phyloP scores from a whole-genome alignment of 352 stramenopile genomes.

The Phytophthora sansomeana region DNA sequence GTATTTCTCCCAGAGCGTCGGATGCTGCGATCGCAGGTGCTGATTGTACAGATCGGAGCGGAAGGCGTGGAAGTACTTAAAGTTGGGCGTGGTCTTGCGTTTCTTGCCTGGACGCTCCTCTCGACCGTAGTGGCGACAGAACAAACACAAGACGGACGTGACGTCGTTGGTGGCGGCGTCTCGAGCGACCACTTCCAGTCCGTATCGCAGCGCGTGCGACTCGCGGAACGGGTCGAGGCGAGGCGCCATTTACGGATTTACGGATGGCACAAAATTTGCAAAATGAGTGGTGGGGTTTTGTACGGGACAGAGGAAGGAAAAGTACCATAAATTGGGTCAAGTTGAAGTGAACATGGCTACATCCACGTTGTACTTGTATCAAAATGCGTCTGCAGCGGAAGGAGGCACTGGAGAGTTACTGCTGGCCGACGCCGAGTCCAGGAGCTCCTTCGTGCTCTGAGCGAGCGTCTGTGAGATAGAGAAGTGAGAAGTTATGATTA shows the following conservation, averaged over 20 bases:
- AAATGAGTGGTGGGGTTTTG: too few species aligned
- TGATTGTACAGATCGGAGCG: conserved; percentile 64
- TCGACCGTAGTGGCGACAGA: conserved; percentile 63
- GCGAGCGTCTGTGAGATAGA: conserved; percentile 32
- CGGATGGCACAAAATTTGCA: too few species aligned
- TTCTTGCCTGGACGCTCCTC: conserved; percentile 50
- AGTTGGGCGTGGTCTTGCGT: conserved; percentile 52
- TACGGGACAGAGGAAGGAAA: background rate
- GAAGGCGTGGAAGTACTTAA: conserved; percentile 66
- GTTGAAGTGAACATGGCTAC: conserved; percentile 12
- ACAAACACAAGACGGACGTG: conserved; percentile 51
- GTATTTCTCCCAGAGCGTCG: conserved; percentile 49
- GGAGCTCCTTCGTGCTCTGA: conserved; percentile 53
- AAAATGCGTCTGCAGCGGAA: conserved; percentile 31
- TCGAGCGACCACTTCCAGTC: conserved; percentile 42
- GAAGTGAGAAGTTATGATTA: background rate
- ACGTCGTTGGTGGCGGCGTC: conserved; percentile 40
- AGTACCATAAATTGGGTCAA: conserved; percentile 1
- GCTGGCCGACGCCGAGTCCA: conserved; percentile 33
- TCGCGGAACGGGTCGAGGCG: conserved; percentile 33
- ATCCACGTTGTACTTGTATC: background rate
- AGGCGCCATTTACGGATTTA: too few species aligned
- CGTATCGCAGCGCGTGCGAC: conserved; percentile 50
- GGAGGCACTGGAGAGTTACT: background rate
- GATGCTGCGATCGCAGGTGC: conserved; percentile 55